Evolutionary conservation across 2,329 filamentous ascomycete species (phyloP), one percentile per base, ranked within the genome.

Genomic region (Aureobasidium subglaciale): DNA sequence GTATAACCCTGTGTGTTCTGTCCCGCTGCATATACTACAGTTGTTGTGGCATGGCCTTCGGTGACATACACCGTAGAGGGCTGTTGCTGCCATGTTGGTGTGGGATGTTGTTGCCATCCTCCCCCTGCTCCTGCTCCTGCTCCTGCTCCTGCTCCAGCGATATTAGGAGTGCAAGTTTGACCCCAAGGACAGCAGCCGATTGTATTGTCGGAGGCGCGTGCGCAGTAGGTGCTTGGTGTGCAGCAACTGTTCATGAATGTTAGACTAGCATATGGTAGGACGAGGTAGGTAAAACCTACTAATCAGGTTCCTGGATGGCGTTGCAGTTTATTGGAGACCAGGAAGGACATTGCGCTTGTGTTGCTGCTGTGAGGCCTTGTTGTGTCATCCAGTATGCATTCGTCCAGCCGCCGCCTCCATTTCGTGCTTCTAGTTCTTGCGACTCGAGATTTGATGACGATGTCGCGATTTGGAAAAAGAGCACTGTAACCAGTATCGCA

Each of bases 291-390:
- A 32, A 22, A 18, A 34, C 70, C 59, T 61, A 76, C 75, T 72
- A 77, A 53, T 71, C 69, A 6, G 71, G 66, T 40, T 72, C 66
- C 30, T 68, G 63, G 45, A 76, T 72, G 27, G 64, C 68, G 41
- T 66, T 68, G 61, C 75, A 77, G 61, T 70, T 73, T 55, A 71
- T 59, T 2, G 58, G 73, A 46, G 67, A 63, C 48, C 64, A 63
- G n/a, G 65, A 62, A 2, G 69, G 69, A 62, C 68, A 70, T 58
- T 64, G 59, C 9, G 67, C 68, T 8, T 53, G 59, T 37, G 62
- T 65, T 1, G 69, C 68, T 10, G 64, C 65, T 20, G 63, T 66
- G 22, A 71, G 63, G 15, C 67, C 58, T 30, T 30, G 35, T 22
- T 53, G 16, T 7, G 35, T 48, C 20, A 56, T 52, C 11, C 48